Percentiles rank a stretch among this genome's conserved stretches.
phyloP scores from a whole-genome alignment of 2,329 filamentous ascomycete genomes.

The Ceratocystis variospora region DNA sequence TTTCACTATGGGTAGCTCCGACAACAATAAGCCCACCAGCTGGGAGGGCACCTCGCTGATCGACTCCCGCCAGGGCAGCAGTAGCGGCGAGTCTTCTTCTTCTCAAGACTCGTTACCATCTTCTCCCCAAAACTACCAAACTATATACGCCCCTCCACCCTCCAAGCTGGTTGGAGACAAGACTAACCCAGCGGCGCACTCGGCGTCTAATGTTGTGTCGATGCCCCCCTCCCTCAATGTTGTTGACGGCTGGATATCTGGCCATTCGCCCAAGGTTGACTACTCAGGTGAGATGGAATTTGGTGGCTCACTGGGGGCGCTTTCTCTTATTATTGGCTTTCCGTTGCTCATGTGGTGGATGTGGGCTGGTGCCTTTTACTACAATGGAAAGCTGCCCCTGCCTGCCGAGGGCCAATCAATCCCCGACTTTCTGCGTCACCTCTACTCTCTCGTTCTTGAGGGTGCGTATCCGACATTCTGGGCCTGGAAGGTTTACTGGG shows the following conservation, averaged over 20 bases:
- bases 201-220: conserved; percentile 22
- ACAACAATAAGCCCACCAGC: neutral
- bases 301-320: conserved; percentile 68
- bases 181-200: conserved; percentile 21
- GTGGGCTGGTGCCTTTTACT: conserved; percentile 94
- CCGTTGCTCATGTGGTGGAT: conserved; percentile 98
- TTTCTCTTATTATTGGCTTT: conserved; percentile 80
- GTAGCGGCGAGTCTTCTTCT: conserved; percentile 19
- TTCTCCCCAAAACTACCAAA: neutral
- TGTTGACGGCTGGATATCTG: conserved; percentile 45
- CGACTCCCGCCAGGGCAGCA: neutral
- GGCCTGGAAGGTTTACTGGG: conserved; percentile 92
- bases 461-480: conserved; percentile 69
- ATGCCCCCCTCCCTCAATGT: conserved; percentile 23
- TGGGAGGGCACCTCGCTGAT: conserved; percentile 11
- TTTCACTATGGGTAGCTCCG: conserved; percentile 1
- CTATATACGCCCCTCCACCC: neutral
- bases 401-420: conserved; percentile 52
- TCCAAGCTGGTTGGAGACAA: conserved; percentile 19
- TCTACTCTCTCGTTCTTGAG: conserved; percentile 61
- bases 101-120: neutral
- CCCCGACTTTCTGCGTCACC: conserved; percentile 55
- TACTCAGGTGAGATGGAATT: conserved; percentile 62
- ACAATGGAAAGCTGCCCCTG: conserved; percentile 66
- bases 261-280: conserved; percentile 49